Evolutionary conservation across 2,329 filamentous ascomycete genomes (phyloP), one percentile per base, ranked within the genome.

Genomic region (Phoma herbarum): DNA sequence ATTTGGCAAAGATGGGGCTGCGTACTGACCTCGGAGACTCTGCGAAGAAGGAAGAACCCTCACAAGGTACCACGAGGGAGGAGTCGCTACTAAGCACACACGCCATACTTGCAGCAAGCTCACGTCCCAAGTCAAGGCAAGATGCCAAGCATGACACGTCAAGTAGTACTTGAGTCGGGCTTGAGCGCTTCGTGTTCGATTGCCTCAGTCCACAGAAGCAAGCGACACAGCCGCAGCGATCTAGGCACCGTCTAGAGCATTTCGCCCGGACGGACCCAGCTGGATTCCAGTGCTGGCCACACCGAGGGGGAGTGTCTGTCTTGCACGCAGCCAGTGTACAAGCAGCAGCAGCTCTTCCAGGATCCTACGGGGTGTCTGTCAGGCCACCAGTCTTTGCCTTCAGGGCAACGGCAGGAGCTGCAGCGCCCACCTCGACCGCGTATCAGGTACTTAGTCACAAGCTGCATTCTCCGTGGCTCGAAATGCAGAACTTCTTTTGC

Each of bases 11-110:
- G 28, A 31, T 5, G 33, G 33, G 57, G 45, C 26, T 12, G 56
- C 56, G 5, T 58, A 58, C 33, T 58, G 31, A 53, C 20, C 35
- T 39, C 35, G n/a, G n/a, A 35, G 31, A 35, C 16, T 35, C 8
- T n/a, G 18, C 11, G 35, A 12, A 9, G n/a, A 11, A 28, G 26
- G 4, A 39, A 18, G 8, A 9, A n/a, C 11, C 16, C 31, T 35
- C 16, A 16, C 31, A 35, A 35, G 16, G 31, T n/a, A 35, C 31
- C 31, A 7, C n/a, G n/a, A 11, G 31, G 14, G 4, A n/a, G n/a
- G 31, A 7, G n/a, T 35, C 6, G 31, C 31, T 18, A n/a, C 31
- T 11, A 5, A 20, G 35, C 35, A 20, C 20, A 1, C 8, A 39
- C n/a, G 11, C 4, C n/a, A 14, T 16, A 18, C 8, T 37, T 37